A percentile compares a stretch with the other conserved stretches of the same genome.
These are phyloP conservation scores for Eucalyptus cloeziana DNA, from an alignment of 345 rosid species.

Conservation along the genomic window DNA sequence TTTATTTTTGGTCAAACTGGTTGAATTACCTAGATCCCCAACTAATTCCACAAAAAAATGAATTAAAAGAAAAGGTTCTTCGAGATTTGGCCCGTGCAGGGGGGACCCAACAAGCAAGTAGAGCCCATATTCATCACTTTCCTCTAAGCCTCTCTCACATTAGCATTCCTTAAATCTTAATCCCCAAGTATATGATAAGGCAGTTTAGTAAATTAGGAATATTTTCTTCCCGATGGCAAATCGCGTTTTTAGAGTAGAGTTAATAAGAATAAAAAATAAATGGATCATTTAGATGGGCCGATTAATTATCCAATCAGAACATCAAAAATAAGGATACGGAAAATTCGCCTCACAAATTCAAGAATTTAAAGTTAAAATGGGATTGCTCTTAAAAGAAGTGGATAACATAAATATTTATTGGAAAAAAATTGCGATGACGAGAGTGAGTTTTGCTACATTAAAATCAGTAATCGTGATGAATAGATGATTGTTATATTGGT, in stretches of 20 bases:
- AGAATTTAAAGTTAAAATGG: background rate
- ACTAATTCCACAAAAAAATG: background rate
- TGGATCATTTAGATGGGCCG: background rate
- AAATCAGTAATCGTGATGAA: background rate
- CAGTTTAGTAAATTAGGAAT: background rate
- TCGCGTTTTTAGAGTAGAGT: background rate
- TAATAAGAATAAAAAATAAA: background rate
- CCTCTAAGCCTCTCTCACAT: background rate
- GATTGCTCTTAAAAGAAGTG: background rate
- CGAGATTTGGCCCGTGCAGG: background rate
- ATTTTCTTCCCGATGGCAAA: background rate
- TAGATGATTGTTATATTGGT: background rate
- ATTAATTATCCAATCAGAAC: background rate
- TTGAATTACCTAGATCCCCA: background rate
- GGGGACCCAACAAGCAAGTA: background rate
- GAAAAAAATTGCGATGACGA: background rate
- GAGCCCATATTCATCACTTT: background rate
- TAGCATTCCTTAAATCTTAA: background rate
- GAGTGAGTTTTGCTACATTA: background rate
- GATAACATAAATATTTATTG: background rate
- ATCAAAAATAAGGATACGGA: background rate
- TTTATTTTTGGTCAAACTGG: background rate
- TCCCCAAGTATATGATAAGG: background rate
- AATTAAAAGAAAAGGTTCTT: background rate
- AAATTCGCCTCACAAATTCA: background rate